Conservation (phyloP, 2,329 filamentous ascomycete genomes). For the Beauveria medogensis region DNA sequence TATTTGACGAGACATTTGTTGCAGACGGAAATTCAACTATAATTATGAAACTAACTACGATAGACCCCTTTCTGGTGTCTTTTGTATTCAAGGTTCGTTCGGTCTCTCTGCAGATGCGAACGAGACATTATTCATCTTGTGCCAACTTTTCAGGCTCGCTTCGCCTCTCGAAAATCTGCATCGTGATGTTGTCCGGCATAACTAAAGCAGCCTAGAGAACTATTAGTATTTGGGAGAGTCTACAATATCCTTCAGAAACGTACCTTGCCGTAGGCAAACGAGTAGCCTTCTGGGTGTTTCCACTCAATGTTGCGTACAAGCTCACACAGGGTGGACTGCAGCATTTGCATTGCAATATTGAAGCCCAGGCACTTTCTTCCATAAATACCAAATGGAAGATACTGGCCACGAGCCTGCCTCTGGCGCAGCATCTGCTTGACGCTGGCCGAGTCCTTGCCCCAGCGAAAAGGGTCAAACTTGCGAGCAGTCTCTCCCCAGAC, state of each 20-base stretch:
- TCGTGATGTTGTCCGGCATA: neutral
- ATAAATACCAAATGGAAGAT: constrained; percentile 4
- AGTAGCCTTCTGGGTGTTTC: constrained; percentile 3
- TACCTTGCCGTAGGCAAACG: constrained; percentile 2
- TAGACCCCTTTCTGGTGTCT: too few species aligned
- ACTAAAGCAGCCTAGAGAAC: neutral
- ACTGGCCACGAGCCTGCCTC: neutral
- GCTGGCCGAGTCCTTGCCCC: neutral
- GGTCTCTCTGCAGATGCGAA: too few species aligned
- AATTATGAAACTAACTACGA: too few species aligned
- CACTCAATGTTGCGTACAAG: constrained; percentile 3
- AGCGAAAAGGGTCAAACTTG: neutral
- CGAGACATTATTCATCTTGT: neutral
- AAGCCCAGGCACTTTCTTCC: neutral
- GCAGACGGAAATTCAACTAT: neutral
- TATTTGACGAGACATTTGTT: neutral
- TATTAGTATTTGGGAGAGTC: neutral
- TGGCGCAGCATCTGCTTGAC: constrained; percentile 2
- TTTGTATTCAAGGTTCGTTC: too few species aligned
- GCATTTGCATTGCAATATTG: constrained; percentile 1
- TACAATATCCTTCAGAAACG: neutral
- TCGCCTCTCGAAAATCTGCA: neutral
- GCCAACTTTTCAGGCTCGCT: neutral
- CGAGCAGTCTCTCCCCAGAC: neutral
- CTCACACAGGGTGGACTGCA: constrained; percentile 1